phyloP scores from a whole-genome alignment of 1,139 yeast species.

The Eremothecium sinecaudum region DNA sequence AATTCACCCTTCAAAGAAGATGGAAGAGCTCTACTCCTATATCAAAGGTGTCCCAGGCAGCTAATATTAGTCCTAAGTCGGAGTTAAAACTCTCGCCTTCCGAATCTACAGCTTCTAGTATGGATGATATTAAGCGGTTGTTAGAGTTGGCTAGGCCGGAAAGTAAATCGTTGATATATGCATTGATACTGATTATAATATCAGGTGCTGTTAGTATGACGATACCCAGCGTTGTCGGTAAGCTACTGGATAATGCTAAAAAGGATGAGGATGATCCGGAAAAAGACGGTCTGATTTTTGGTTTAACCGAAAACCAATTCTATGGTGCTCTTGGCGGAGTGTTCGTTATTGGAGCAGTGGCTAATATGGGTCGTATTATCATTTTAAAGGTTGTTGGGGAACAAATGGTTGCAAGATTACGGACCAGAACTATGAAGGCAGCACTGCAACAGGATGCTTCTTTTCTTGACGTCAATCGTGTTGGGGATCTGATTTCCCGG shows the following conservation, averaged over 20 bases:
- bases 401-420: conserved; percentile 69
- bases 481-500: conserved; percentile 87
- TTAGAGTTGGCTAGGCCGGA: conserved; percentile 47
- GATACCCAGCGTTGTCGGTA: conserved; percentile 76
- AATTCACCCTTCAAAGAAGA: too few species aligned
- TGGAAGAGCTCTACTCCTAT: too few species aligned
- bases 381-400: conserved; percentile 76
- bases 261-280: conserved; percentile 12
- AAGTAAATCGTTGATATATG: conserved; percentile 42
- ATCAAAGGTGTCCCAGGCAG: too few species aligned
- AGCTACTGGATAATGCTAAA: conserved; percentile 49
- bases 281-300: conserved; percentile 33
- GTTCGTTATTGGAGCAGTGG: conserved; percentile 61
- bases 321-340: conserved; percentile 44
- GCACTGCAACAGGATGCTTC: conserved; percentile 82
- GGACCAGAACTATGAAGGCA: conserved; percentile 68
- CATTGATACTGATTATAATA: conserved; percentile 51
- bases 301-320: conserved; percentile 42
- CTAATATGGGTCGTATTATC: conserved; percentile 74
- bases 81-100: conserved; percentile 24
- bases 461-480: conserved; percentile 82
- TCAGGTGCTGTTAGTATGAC: conserved; percentile 64
- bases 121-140: conserved; percentile 38
- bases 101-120: conserved; percentile 30
- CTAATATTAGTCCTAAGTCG: too few species aligned